Conservation (phyloP, 306 rosid species). For the Hippophae gyantsensis region DNA sequence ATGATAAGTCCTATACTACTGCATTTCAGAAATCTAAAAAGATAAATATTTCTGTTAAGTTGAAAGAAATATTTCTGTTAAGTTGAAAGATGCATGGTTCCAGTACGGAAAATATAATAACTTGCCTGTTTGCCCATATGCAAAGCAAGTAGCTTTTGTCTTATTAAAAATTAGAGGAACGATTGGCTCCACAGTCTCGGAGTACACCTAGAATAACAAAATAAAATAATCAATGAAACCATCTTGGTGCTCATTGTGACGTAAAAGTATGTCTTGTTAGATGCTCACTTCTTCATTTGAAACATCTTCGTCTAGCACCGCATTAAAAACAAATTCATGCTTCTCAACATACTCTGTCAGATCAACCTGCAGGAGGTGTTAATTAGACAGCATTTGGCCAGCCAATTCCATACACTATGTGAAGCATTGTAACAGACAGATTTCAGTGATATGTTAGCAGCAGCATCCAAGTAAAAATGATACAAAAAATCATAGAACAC, state of each 20-base stretch:
- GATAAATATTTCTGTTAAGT: no score
- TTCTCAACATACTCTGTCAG: slow-evolving; percentile 64
- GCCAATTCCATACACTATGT: background rate
- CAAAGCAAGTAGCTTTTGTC: slow-evolving; percentile 87
- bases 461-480: no score
- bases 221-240: slow-evolving; percentile 17
- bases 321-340: slow-evolving; percentile 74
- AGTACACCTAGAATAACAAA: slow-evolving; percentile 41
- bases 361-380: slow-evolving; percentile 49
- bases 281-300: slow-evolving; percentile 62
- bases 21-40: no score
- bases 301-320: slow-evolving; percentile 66
- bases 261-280: slow-evolving; percentile 11
- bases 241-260: slow-evolving; percentile 8
- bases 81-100: no score
- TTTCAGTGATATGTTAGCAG: no score
- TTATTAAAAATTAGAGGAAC: slow-evolving; percentile 69
- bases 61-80: no score
- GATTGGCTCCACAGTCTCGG: slow-evolving; percentile 70
- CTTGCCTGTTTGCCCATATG: slow-evolving; percentile 85
- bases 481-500: no score
- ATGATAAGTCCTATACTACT: no score
- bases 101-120: background rate
- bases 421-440: background rate
- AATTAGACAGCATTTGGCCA: slow-evolving; percentile 8